Base-by-base conservation (phyloP, 768 basidiomycete species). In the Hypsizygus marmoreus region DNA sequence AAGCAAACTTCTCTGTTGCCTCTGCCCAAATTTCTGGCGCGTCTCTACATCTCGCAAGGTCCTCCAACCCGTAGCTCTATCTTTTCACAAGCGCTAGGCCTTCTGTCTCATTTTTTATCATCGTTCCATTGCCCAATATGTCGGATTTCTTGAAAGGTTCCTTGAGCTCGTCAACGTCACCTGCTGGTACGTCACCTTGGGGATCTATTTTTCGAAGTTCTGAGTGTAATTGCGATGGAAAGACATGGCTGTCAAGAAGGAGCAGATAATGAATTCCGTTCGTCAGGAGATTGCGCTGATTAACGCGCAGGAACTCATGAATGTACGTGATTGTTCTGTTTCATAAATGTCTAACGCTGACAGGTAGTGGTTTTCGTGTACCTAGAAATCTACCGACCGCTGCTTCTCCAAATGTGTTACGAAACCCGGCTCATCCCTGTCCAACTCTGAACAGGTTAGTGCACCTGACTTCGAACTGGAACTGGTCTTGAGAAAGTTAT, bases 221-320 rank as follows among this genome's bases (percentile, higher is more conserved):
- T n/a, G n/a, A n/a, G n/a, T n/a, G n/a, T n/a, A n/a, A n/a, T n/a
- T n/a, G n/a, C n/a, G n/a, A n/a, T n/a, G n/a, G n/a, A n/a, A n/a
- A 78, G 79, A 81, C 51, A 68, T 71, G 69, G 55, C 58, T 20
- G 64, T 74, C 17, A 67, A 68, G 37, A 81, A 81, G 60, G 74
- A 81, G 57, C 71, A 73, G 9, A 66, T 80, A 43, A 86, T 88
- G 82, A 74, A 75, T 40, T 72, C 75, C 32, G 77, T 93, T 38
- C 77, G 79, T 26, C 75, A 75, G 32, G 88, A 93, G 68, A 70
- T 92, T 47, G 85, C 80, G 5, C 69, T 88, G 10, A 75, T 78
- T 1, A 88, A 87, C 46, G 90, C 86, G 0, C 89, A 92, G 60
- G 86, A 89, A 54, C 80, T 93, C 38, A 84, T 93, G 63, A 85